Evolutionary conservation across 352 stramenopile genomes (phyloP).

Genomic region (Phytophthora capsici): DNA sequence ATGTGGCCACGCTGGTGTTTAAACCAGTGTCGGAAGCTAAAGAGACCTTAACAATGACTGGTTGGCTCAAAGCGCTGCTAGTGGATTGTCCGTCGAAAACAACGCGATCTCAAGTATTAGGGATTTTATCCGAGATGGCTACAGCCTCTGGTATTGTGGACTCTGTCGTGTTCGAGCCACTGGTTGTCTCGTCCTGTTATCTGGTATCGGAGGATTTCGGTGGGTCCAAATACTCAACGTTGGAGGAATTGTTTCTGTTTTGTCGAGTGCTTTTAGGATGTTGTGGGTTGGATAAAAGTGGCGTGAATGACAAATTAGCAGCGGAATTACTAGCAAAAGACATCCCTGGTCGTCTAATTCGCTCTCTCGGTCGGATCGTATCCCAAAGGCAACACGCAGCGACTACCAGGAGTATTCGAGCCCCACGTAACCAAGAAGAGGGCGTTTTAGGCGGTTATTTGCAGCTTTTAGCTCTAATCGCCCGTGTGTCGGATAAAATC

Average conservation of each 20-base stretch:
- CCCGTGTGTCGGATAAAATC: slow-evolving; percentile 23
- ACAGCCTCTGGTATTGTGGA: slow-evolving; percentile 15
- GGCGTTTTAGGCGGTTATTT: slow-evolving; percentile 25
- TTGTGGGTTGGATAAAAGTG: neutral
- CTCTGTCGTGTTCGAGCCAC: slow-evolving; percentile 5
- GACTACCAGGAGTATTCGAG: neutral
- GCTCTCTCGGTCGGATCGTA: slow-evolving; percentile 19
- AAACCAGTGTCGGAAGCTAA: neutral
- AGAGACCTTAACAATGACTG: slow-evolving; percentile 2
- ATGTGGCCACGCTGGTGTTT: slow-evolving; percentile 17
- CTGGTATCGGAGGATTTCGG: slow-evolving; percentile 12
- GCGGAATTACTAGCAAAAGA: slow-evolving; percentile 9
- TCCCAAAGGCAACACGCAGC: slow-evolving; percentile 6
- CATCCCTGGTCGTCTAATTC: slow-evolving; percentile 19
- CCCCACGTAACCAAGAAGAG: slow-evolving; percentile 13
- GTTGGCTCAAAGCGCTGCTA: slow-evolving; percentile 34
- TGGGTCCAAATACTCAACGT: neutral
- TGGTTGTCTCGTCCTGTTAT: slow-evolving; percentile 35
- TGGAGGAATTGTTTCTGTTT: slow-evolving; percentile 38
- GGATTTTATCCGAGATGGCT: slow-evolving; percentile 28
- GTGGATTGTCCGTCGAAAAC: slow-evolving; percentile 32
- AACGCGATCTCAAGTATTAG: slow-evolving; percentile 27
- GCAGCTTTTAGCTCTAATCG: slow-evolving; percentile 22
- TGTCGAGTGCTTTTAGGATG: slow-evolving; percentile 23
- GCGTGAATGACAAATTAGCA: neutral